Conservation (phyloP, 2,329 filamentous ascomycete species). For the Cordyceps fumosorosea region DNA sequence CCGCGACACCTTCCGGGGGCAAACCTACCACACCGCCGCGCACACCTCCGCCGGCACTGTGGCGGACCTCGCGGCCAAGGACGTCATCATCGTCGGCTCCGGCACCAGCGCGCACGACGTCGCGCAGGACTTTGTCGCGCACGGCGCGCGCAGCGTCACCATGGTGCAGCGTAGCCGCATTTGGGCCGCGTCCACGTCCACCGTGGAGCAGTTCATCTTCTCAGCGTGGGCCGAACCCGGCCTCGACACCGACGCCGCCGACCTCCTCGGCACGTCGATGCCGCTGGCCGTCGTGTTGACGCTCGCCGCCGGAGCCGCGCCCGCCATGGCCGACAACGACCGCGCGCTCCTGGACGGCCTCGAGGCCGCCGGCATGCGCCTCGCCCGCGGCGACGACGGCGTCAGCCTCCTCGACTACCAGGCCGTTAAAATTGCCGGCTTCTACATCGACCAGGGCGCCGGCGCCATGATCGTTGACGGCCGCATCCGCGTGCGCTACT, state of each 20-base stretch:
- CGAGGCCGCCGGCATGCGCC: slow-evolving; percentile 39
- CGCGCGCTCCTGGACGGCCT: slow-evolving; percentile 37
- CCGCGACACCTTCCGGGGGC: slow-evolving; percentile 34
- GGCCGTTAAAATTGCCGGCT: slow-evolving; percentile 32
- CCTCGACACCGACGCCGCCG: slow-evolving; percentile 43
- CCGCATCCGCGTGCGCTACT: slow-evolving; percentile 30
- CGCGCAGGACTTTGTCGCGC: slow-evolving; percentile 42
- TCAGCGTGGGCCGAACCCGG: slow-evolving; percentile 28
- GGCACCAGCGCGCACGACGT: slow-evolving; percentile 45
- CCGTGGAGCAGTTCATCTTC: slow-evolving; percentile 36
- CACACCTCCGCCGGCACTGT: slow-evolving; percentile 33
- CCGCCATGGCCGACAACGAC: slow-evolving; percentile 34
- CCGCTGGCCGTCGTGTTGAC: slow-evolving; percentile 41
- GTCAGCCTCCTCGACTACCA: slow-evolving; percentile 31
- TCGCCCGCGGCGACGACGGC: slow-evolving; percentile 30
- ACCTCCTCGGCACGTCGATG: slow-evolving; percentile 38
- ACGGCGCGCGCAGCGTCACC: slow-evolving; percentile 40
- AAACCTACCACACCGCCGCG: slow-evolving; percentile 35
- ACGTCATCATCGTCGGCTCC: slow-evolving; percentile 41
- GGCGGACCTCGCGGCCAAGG: slow-evolving; percentile 26
- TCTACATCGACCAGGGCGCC: slow-evolving; percentile 37
- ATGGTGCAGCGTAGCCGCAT: slow-evolving; percentile 47
- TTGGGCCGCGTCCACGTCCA: slow-evolving; percentile 39
- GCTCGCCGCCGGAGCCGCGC: slow-evolving; percentile 35
- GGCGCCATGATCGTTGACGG: slow-evolving; percentile 34